Evolutionary conservation across 202 grass and related monocot species (phyloP).

Genomic region (Cymbopogon flexuosus): DNA sequence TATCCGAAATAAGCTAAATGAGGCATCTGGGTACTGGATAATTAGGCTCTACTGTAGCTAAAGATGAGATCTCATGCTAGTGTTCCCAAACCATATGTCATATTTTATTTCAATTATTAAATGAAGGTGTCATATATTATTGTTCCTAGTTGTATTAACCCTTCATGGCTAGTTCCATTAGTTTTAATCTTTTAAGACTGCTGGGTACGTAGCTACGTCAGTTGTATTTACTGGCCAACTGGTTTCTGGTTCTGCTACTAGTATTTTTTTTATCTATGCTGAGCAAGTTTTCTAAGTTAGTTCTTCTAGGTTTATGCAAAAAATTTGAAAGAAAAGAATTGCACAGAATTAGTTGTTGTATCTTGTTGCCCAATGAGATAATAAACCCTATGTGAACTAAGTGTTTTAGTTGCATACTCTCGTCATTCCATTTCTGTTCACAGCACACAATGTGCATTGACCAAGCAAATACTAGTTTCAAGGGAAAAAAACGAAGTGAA

Average conservation of each 20-base stretch:
- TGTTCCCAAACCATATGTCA: not conserved
- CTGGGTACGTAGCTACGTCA: not conserved
- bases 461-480: not conserved
- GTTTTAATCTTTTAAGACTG: not conserved
- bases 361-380: not conserved
- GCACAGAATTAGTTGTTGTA: not conserved
- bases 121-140: not conserved
- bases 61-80: constrained; percentile 9
- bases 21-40: constrained; percentile 22
- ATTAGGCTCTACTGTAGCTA: constrained; percentile 5
- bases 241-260: not conserved
- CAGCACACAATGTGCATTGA: not conserved
- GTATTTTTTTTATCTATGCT: not conserved
- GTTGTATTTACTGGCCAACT: not conserved
- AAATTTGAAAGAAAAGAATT: not conserved
- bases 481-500: not conserved
- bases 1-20: not conserved
- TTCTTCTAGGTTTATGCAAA: not conserved
- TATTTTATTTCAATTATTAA: not conserved
- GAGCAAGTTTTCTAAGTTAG: not conserved
- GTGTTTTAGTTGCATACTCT: not conserved
- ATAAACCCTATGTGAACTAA: not conserved
- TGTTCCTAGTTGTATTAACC: not conserved
- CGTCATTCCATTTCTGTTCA: not conserved
- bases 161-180: not conserved